A percentile compares a stretch with the other conserved stretches of the same genome.
phyloP scores from a whole-genome alignment of 306 rosid species.

The Acmispon strigosus region DNA sequence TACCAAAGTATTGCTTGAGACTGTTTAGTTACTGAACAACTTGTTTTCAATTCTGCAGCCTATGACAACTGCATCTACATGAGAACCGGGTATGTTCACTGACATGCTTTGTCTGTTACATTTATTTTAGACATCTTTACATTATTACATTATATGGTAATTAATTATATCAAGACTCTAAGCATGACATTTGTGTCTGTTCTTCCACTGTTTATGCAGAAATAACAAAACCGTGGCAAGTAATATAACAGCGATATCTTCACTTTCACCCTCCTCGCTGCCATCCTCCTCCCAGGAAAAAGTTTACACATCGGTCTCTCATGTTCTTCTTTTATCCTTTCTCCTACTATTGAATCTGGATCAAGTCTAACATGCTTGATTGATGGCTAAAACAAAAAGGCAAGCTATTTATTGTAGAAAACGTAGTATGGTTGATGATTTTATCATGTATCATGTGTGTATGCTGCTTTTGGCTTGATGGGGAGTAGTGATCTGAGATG shows the following conservation, averaged over 20 bases:
- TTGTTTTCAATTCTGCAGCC: constrained; percentile 48
- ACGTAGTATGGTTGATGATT: constrained; percentile 18
- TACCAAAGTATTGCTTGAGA: not conserved
- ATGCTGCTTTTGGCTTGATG: constrained; percentile 21
- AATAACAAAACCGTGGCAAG: constrained; percentile 57
- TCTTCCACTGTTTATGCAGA: constrained; percentile 34
- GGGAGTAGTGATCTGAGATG: not conserved
- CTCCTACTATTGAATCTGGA: constrained; percentile 21
- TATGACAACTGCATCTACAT: constrained; percentile 76
- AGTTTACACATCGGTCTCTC: constrained; percentile 23
- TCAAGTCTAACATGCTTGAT: constrained; percentile 20
- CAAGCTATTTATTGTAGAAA: not conserved
- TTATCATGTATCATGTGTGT: constrained; percentile 18
- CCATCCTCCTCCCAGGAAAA: constrained; percentile 37
- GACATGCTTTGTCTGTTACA: not conserved
- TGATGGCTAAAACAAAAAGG: not conserved
- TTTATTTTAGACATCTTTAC: not conserved
- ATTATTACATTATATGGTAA: not conserved
- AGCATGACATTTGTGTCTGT: constrained; percentile 6
- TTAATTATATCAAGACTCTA: not conserved
- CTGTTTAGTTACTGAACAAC: not conserved
- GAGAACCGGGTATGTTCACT: constrained; percentile 61
- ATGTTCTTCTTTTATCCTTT: constrained; percentile 29
- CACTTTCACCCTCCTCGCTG: constrained; percentile 43
- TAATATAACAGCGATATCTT: constrained; percentile 63